Evolutionary conservation across 2,329 filamentous ascomycete species (phyloP).

Genomic region (Aspergillus luchuensis): DNA sequence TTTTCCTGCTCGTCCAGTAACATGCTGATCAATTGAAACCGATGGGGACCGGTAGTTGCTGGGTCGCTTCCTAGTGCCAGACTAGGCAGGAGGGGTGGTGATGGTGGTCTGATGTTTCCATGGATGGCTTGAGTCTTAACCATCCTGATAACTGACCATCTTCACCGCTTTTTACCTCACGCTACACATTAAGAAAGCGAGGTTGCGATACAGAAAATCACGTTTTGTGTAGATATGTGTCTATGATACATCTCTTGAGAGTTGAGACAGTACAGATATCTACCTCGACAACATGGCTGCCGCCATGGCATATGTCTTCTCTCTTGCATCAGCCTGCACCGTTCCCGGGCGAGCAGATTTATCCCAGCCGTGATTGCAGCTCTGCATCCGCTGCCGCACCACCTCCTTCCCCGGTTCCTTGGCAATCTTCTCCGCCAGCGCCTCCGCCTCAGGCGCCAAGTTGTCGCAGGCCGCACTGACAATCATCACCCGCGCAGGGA

Average conservation of each 20-base stretch:
- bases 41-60: background rate
- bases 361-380: constrained; percentile 45
- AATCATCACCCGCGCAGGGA: constrained; percentile 34
- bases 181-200: background rate
- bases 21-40: background rate
- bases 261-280: background rate
- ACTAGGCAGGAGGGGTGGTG: constrained; percentile 3
- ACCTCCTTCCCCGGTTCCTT: constrained; percentile 26
- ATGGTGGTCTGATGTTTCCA: constrained; percentile 1
- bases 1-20: background rate
- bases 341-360: constrained; percentile 34
- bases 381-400: constrained; percentile 36
- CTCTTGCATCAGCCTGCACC: constrained; percentile 31
- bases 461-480: constrained; percentile 35
- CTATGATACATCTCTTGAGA: background rate
- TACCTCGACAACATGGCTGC: constrained; percentile 30
- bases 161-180: background rate
- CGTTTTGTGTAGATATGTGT: background rate
- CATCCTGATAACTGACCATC: background rate
- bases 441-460: constrained; percentile 34
- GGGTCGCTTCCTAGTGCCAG: background rate
- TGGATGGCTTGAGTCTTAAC: background rate
- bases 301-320: constrained; percentile 39
- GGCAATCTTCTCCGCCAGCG: constrained; percentile 29
- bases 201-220: too few species aligned